Evolutionary conservation across 2,329 filamentous ascomycete species (phyloP).

Genomic region (Venturia asperata): DNA sequence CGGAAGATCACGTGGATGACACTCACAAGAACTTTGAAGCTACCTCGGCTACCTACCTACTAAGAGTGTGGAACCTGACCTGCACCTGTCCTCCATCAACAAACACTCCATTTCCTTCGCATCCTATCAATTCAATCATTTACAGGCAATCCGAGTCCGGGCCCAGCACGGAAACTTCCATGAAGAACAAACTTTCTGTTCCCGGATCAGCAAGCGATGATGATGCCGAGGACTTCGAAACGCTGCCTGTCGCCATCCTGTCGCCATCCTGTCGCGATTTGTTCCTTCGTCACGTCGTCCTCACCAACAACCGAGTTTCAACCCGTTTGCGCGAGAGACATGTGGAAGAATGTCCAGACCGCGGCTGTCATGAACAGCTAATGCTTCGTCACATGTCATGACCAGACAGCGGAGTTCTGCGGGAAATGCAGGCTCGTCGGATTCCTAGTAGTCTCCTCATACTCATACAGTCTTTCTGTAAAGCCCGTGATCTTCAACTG

Average conservation of each 20-base stretch:
- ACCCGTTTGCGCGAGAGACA: background rate
- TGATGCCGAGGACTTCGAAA: constrained; percentile 11
- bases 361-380: background rate
- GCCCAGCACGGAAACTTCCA: background rate
- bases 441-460: background rate
- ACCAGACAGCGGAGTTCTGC: background rate
- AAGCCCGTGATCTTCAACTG: background rate
- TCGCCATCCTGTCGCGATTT: background rate
- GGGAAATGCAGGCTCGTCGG: background rate
- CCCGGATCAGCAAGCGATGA: background rate
- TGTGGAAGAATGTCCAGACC: no score
- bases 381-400: background rate
- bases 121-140: no score
- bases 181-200: background rate
- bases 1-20: background rate
- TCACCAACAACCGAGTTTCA: background rate
- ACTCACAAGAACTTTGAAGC: no score
- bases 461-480: background rate
- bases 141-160: no score
- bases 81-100: background rate
- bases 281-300: background rate
- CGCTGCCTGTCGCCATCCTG: background rate
- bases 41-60: no score
- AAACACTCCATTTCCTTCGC: background rate
- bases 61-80: no score